A percentile compares a stretch with the other conserved stretches of the same genome.
These are phyloP conservation scores for Penicillium robsamsonii DNA, from an alignment of 495 filamentous ascomycete species.

Conservation along the genomic window DNA sequence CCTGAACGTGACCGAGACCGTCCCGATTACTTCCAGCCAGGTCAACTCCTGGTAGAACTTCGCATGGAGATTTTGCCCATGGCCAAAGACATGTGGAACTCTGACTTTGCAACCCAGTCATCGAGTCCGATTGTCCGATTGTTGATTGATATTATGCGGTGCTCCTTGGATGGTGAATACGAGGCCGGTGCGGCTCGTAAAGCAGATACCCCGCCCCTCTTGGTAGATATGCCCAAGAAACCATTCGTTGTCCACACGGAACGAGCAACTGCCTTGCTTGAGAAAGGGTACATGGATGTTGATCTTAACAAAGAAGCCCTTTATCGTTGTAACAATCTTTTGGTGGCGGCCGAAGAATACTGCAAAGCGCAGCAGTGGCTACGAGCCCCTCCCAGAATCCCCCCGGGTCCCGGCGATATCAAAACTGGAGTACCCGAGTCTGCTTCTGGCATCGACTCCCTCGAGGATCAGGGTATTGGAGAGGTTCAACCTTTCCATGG, in stretches of 20 bases:
- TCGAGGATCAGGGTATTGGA: conserved; percentile 30
- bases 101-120: conserved; percentile 65
- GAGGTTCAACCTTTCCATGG: conserved; percentile 34
- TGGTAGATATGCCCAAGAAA: conserved; percentile 35
- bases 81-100: conserved; percentile 77
- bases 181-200: conserved; percentile 66
- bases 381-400: conserved; percentile 49
- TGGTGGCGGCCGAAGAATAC: conserved; percentile 64
- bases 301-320: conserved; percentile 73
- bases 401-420: conserved; percentile 58
- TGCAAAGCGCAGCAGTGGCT: conserved; percentile 57
- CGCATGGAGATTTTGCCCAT: conserved; percentile 79
- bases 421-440: conserved; percentile 42
- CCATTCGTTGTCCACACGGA: conserved; percentile 51
- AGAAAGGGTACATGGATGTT: conserved; percentile 47
- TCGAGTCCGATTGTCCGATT: conserved; percentile 72
- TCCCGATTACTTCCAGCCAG: conserved; percentile 65
- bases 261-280: conserved; percentile 40
- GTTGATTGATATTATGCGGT: conserved; percentile 79
- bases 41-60: conserved; percentile 85
- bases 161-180: conserved; percentile 70
- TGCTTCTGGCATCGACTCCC: conserved; percentile 29
- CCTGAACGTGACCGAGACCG: conserved; percentile 56
- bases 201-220: conserved; percentile 50
- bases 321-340: conserved; percentile 73